phyloP scores from a whole-genome alignment of 75 land plant species.

The Gnetum montanum region DNA sequence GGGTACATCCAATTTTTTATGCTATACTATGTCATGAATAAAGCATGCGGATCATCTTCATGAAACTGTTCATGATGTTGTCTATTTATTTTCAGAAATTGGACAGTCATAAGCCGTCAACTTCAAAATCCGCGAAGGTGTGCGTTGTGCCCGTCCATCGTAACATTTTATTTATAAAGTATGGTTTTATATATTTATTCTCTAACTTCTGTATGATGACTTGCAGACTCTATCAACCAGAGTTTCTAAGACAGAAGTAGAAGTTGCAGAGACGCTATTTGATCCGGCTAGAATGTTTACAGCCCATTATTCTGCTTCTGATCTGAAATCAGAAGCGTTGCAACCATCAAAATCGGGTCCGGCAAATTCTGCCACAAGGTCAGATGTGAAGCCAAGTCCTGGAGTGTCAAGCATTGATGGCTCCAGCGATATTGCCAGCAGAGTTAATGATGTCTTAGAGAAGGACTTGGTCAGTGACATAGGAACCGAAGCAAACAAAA shows the following conservation, averaged over 20 bases:
- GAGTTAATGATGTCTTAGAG: too few relatives aligned
- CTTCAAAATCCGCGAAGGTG: slow-evolving; percentile 1
- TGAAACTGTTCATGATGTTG: neutral
- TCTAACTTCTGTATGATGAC: neutral
- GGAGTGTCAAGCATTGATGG: too few relatives aligned
- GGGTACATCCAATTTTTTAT: neutral
- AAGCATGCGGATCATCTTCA: too few relatives aligned
- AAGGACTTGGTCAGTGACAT: too few relatives aligned
- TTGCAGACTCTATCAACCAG: slow-evolving; percentile 7
- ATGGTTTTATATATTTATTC: neutral
- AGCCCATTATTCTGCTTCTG: neutral
- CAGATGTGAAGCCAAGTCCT: too few relatives aligned
- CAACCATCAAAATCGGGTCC: too few relatives aligned
- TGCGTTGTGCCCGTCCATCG: neutral
- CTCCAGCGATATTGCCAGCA: too few relatives aligned
- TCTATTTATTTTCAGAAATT: slow-evolving; percentile 4
- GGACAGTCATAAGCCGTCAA: slow-evolving; percentile 1
- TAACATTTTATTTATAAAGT: neutral
- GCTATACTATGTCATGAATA: neutral
- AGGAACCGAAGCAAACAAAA: too few relatives aligned
- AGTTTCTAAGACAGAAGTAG: slow-evolving; percentile 26
- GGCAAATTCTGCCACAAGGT: too few relatives aligned
- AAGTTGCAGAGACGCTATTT: slow-evolving; percentile 31
- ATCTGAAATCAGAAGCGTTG: too few relatives aligned
- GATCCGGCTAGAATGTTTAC: slow-evolving; percentile 24